phyloP scores from a whole-genome alignment of 208 protist species.

The Acanthamoeba culbertsoni region DNA sequence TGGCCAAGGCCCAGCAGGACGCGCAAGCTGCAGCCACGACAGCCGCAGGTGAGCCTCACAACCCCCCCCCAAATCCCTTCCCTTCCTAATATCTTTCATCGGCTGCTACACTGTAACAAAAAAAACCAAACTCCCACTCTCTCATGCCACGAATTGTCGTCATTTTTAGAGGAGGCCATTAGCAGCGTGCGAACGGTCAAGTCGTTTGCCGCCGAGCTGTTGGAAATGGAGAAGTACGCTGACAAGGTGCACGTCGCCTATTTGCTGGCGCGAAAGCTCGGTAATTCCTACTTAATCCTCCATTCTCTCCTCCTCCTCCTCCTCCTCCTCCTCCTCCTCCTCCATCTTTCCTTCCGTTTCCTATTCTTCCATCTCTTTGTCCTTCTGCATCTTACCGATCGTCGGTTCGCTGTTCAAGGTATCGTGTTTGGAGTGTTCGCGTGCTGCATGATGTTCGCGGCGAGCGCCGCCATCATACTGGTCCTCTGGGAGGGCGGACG shows the following conservation, averaged over 20 bases:
- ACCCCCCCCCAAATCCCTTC: neutral
- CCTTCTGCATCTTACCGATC: neutral
- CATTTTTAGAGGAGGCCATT: slow-evolving; percentile 67
- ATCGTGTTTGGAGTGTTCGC: slow-evolving; percentile 29
- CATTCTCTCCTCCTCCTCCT: neutral
- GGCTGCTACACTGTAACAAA: too few relatives aligned
- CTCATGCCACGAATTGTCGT: too few relatives aligned
- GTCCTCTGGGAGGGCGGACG: slow-evolving; percentile 67
- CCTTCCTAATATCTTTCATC: neutral
- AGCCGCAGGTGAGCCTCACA: neutral
- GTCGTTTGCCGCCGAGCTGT: slow-evolving; percentile 72
- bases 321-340: neutral
- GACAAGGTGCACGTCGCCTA: slow-evolving; percentile 58
- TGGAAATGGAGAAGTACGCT: slow-evolving; percentile 41
- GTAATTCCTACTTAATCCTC: neutral
- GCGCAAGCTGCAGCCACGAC: slow-evolving; percentile 62
- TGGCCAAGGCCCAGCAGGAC: slow-evolving; percentile 76
- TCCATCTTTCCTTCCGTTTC: neutral
- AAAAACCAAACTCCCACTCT: too few relatives aligned
- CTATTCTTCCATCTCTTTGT: neutral
- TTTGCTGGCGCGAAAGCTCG: slow-evolving; percentile 53
- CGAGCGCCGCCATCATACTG: neutral
- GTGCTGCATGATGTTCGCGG: neutral
- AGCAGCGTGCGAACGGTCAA: slow-evolving; percentile 77
- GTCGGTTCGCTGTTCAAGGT: neutral